These are phyloP conservation scores for Flaveria ramosissima DNA, from an alignment of 129 eudicot genomes.

Conservation along the genomic window DNA sequence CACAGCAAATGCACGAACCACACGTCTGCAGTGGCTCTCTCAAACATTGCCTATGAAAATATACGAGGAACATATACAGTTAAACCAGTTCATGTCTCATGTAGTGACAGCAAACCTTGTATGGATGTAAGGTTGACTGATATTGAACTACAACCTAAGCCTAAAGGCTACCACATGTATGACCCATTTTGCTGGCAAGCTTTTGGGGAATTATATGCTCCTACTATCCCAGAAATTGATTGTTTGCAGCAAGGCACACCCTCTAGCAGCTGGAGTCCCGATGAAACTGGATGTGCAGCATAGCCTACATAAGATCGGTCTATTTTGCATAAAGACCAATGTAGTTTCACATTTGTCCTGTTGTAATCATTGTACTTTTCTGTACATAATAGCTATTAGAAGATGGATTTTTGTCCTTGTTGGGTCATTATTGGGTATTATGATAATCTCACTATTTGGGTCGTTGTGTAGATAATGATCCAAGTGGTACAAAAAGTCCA, in stretches of 20 bases:
- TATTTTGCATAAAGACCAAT: neutral
- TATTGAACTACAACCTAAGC: conserved; percentile 65
- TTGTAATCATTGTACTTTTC: neutral
- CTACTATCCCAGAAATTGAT: conserved; percentile 64
- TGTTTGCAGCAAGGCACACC: conserved; percentile 81
- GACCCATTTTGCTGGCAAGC: conserved; percentile 90
- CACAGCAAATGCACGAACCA: conserved; percentile 76
- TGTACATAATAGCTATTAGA: neutral
- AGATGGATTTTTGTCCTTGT: conserved; percentile 1
- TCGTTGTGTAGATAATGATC: neutral
- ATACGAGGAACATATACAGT: conserved; percentile 90
- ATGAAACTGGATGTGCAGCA: conserved; percentile 52
- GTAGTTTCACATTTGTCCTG: neutral
- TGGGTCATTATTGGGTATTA: conserved; percentile 1
- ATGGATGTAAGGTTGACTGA: conserved; percentile 63
- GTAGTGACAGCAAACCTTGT: conserved; percentile 86
- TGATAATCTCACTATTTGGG: conserved; percentile 3
- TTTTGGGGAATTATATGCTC: conserved; percentile 72
- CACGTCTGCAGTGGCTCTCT: conserved; percentile 81
- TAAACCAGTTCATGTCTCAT: conserved; percentile 86
- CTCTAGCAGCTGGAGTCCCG: conserved; percentile 58
- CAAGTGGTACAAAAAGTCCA: conserved; percentile 4
- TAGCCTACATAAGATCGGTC: conserved; percentile 13
- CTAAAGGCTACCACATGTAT: conserved; percentile 61
- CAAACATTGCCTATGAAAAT: conserved; percentile 76